Evolutionary conservation across 73 alveolate species (phyloP).

Genomic region (Stentor coeruleus): DNA sequence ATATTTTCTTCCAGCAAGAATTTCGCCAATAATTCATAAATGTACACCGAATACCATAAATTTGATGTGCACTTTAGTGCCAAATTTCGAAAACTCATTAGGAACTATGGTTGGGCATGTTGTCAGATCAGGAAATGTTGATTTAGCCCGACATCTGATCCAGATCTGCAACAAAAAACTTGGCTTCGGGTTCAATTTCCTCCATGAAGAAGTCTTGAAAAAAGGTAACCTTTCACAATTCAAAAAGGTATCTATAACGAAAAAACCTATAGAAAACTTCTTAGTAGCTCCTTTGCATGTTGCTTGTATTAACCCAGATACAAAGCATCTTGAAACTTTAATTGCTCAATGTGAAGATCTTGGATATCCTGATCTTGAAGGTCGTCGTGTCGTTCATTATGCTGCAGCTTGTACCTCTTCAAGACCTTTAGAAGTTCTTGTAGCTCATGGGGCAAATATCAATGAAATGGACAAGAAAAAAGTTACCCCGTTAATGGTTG

Average conservation of each 20-base stretch:
- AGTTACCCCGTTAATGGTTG: conserved; percentile 73
- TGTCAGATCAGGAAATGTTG: conserved; percentile 81
- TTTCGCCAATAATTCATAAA: conserved; percentile 36
- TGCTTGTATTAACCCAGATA: conserved; percentile 96
- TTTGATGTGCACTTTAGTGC: conserved; percentile 52
- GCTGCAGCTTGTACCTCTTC: conserved; percentile 94
- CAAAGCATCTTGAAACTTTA: conserved; percentile 55
- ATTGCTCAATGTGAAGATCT: conserved; percentile 74
- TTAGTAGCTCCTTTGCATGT: conserved; percentile 94
- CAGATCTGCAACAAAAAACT: conserved; percentile 51
- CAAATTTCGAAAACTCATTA: conserved; percentile 42
- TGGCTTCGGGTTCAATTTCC: conserved; percentile 86
- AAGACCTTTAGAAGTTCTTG: conserved; percentile 75
- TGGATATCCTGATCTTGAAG: conserved; percentile 15
- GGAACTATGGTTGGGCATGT: conserved; percentile 57
- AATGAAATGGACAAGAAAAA: conserved; percentile 78
- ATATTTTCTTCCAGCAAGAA: conserved; percentile 26
- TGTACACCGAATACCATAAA: conserved; percentile 60
- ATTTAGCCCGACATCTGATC: conserved; percentile 67
- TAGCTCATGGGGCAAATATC: conserved; percentile 74
- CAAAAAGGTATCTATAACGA: conserved; percentile 58
- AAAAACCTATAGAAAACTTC: conserved; percentile 80
- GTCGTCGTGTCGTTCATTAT: conserved; percentile 90
- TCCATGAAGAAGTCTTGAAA: conserved; percentile 82
- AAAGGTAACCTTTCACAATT: conserved; percentile 56